Base-by-base conservation (phyloP, 495 filamentous ascomycete genomes). In the Sphaerosporella brunnea region DNA sequence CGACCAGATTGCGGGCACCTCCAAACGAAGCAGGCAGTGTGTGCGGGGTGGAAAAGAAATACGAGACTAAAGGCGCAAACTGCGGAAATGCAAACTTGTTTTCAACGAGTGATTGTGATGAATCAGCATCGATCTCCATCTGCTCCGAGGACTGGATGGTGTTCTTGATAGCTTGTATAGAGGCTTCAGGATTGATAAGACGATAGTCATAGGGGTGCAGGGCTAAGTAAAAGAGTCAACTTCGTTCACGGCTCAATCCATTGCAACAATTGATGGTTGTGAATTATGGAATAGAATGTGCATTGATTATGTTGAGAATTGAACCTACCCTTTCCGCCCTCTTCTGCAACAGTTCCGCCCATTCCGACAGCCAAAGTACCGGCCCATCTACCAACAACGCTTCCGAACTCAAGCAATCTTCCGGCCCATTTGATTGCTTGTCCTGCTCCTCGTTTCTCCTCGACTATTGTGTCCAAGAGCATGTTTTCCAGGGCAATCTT, bases 381-480 rank as follows among this genome's bases (percentile, higher is more conserved):
- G 39, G 92, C 80, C 84, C 84, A 96, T 36, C 88, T 74, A 32
- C 79, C 90, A 18, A 75, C 68, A 10, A 84, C 69, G 56, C 92
- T 84, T 28, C 65, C 68, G 51, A 80, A 95, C 1, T 79, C 76
- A 9, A 97, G 68, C 55, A 84, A 93, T n/a, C 80, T 70, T 54
- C 95, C 95, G 2, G 85, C 81, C 68, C 86, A 95, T 20, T 85
- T 79, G 3, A 90, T 73, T n/a, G 80, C 80, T 16, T 81, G 88
- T 5, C 83, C 76, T 40, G 79, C 78, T 45, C 75, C 80, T 47
- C 84, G 68, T 37, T 72, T 74, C 32, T 74, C 66, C 20, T 70
- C 51, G 35, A 72, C 59, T 38, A 61, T 65, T 78, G 86, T 85
- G 48, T 72, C 65, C 5, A 84, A 58, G 26, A 90, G 68, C 25